phyloP scores from a whole-genome alignment of 2,329 filamentous ascomycete genomes.

The Purpureocillium takamizusanense region DNA sequence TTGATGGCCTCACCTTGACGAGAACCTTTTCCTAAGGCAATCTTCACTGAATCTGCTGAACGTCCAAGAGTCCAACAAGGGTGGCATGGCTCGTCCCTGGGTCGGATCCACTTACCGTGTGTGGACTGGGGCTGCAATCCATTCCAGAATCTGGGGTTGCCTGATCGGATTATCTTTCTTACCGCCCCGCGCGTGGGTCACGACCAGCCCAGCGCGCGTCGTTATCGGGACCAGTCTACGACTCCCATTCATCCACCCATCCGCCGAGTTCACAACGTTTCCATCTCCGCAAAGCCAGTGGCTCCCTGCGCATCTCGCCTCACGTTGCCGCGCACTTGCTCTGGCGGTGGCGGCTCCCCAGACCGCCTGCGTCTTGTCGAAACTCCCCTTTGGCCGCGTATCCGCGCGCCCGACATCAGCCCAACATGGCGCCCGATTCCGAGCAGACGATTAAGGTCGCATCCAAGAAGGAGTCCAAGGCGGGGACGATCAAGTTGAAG shows the following conservation, averaged over 20 bases:
- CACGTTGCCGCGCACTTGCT: neutral
- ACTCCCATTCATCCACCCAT: conserved; percentile 1
- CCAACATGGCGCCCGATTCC: conserved; percentile 14
- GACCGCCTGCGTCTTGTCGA: neutral
- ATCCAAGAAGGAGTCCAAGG: conserved; percentile 44
- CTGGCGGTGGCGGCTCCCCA: too few relatives aligned
- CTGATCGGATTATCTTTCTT: conserved; percentile 6
- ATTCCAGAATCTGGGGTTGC: conserved; percentile 3
- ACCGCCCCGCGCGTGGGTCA: neutral
- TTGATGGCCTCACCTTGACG: too few relatives aligned
- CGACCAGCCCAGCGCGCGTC: neutral
- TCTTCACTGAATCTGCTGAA: too few relatives aligned
- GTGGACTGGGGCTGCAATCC: neutral
- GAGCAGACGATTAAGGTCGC: conserved; percentile 55
- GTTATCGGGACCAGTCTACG: too few relatives aligned
- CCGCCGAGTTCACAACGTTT: neutral
- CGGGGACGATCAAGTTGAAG: conserved; percentile 52
- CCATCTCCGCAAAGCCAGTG: neutral
- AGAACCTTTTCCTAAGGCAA: too few relatives aligned
- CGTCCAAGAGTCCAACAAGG: too few relatives aligned
- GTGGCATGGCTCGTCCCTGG: too few relatives aligned
- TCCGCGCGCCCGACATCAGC: neutral
- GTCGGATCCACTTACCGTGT: too few relatives aligned
- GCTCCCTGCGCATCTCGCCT: neutral
- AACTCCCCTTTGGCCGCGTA: too few relatives aligned